These are phyloP conservation scores for Tardiomyces depauwii DNA, from an alignment of 1,139 yeast species.

Conservation along the genomic window DNA sequence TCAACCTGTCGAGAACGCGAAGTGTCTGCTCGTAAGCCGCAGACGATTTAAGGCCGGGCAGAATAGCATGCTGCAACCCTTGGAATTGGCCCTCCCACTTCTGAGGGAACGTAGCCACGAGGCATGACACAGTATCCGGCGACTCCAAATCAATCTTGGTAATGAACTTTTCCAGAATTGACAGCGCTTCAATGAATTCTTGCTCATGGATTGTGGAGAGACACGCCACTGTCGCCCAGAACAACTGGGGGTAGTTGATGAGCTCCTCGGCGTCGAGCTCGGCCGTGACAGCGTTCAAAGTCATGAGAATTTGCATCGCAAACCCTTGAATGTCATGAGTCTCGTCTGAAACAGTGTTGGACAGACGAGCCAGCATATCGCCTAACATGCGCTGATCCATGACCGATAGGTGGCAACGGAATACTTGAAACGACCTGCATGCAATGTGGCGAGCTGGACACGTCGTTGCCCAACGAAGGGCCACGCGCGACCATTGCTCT, in stretches of 20 bases:
- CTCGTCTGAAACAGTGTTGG: constrained; percentile 87
- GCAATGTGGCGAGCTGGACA: constrained; percentile 97
- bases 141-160: constrained; percentile 82
- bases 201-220: constrained; percentile 83
- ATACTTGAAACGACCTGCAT: constrained; percentile 88
- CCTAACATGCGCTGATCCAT: constrained; percentile 82
- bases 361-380: constrained; percentile 87
- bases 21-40: constrained; percentile 72
- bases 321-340: constrained; percentile 89
- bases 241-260: constrained; percentile 82
- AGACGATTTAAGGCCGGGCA: constrained; percentile 76
- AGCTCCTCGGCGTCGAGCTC: constrained; percentile 69
- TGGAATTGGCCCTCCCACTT: constrained; percentile 94
- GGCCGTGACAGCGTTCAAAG: constrained; percentile 82
- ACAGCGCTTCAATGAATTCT: constrained; percentile 79
- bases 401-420: constrained; percentile 67
- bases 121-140: constrained; percentile 72
- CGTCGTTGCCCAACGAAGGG: constrained; percentile 91
- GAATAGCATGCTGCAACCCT: constrained; percentile 69
- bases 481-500: constrained; percentile 73
- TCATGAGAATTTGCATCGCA: constrained; percentile 95
- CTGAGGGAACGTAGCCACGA: constrained; percentile 81
- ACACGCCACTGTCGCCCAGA: constrained; percentile 95
- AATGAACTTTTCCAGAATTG: constrained; percentile 70
- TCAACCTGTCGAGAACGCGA: constrained; percentile 61